Evolutionary conservation across 1,284 basidiomycete genomes (phyloP), one percentile per base, ranked within the genome.

Genomic region (Salmacisia buchloeana): DNA sequence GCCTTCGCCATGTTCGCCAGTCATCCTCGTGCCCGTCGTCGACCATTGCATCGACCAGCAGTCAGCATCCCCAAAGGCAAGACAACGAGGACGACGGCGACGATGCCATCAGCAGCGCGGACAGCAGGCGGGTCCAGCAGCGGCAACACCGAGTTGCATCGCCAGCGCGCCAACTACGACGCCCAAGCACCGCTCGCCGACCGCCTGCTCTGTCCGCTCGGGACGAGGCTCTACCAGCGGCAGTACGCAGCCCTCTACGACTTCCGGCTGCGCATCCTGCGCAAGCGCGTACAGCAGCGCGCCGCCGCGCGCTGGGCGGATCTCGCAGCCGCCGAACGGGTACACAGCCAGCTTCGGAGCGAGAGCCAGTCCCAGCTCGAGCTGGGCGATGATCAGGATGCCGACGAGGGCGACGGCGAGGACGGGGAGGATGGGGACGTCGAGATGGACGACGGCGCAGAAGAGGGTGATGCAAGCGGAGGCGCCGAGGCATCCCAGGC

Each of bases 171-270:
- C 7, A 31, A 31, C 49, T 31, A 33, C 21, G 49, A 54, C 49
- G 12, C 49, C 13, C 49, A 33, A 15, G 18, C 49, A 31, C 9
- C 49, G 27, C 49, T 31, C 9, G 31, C 49, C 29, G 49, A 54
- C 15, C 49, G 49, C 9, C 49, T 54, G 27, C 25, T n/a, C 27
- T 54, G 49, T 9, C 58, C 58, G 21, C 36, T 59, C 35, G 58
- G 58, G 10, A 21, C 58, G 9, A 21, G 58, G n/a, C 27, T 59
- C 21, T 79, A 77, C 63, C 63, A 58, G 38, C 69, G 69, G 35
- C 77, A 79, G 60, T 79, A 69, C 58, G 75, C 77, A 13, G 69
- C 76, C 45, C 64, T 79, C 27, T 79, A 79, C 70, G 76, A 79
- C 61, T 78, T 70, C 59, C 69, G 77, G n/a, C 74, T 79, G 10